phyloP scores from a whole-genome alignment of 2,329 filamentous ascomycete species.

The Neofusicoccum parvum region DNA sequence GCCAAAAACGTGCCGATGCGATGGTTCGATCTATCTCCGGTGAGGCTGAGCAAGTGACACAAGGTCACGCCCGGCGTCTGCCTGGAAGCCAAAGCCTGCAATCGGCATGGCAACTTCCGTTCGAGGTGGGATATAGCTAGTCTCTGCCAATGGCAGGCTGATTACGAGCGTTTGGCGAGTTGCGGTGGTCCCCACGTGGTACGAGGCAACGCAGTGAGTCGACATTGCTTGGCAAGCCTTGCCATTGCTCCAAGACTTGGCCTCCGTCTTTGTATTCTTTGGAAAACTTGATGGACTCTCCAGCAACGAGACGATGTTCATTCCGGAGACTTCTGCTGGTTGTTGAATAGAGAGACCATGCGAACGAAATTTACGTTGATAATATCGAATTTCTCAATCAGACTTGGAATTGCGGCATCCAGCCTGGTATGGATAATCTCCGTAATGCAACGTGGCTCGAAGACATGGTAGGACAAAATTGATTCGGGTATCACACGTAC shows the following conservation, averaged over 20 bases:
- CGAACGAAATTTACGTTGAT: no score
- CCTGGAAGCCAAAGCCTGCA: not conserved
- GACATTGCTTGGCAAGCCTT: not conserved
- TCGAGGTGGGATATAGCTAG: not conserved
- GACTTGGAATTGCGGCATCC: no score
- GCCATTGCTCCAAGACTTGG: not conserved
- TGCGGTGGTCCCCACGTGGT: not conserved
- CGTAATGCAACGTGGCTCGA: not conserved
- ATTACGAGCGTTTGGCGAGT: not conserved
- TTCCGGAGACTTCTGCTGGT: no score
- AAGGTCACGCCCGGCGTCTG: not conserved
- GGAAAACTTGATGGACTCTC: no score
- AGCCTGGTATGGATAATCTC: no score
- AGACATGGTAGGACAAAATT: not conserved
- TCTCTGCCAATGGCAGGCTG: not conserved
- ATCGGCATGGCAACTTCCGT: not conserved
- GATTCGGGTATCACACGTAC: conserved; percentile 3
- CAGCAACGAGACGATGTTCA: no score
- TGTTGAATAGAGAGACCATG: no score
- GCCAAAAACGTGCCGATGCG: not conserved
- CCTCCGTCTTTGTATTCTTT: not conserved
- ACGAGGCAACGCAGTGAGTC: not conserved
- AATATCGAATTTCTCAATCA: no score
- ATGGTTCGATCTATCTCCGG: not conserved
- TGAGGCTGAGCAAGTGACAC: not conserved